These are phyloP conservation scores for Gnomoniopsis smithogilvyi DNA, from an alignment of 2,329 filamentous ascomycete species.

Conservation along the genomic window DNA sequence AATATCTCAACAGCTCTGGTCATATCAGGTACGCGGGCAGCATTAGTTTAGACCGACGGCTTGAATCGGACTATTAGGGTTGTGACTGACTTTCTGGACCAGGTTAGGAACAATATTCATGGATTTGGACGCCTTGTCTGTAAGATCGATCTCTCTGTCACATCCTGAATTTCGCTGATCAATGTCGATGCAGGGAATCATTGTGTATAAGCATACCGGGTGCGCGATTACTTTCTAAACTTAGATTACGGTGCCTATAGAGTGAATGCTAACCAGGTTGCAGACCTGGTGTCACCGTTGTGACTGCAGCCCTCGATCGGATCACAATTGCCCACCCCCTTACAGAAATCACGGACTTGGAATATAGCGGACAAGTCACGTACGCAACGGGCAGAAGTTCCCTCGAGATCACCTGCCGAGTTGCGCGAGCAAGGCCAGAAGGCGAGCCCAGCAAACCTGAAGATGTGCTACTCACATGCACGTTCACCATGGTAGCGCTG, in stretches of 20 bases:
- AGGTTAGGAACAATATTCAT: conserved; percentile 72
- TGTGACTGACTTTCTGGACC: background rate
- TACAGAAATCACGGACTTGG: conserved; percentile 74
- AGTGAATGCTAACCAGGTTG: background rate
- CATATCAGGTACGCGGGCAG: conserved; percentile 62
- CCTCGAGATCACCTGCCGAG: conserved; percentile 71
- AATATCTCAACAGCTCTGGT: conserved; percentile 72
- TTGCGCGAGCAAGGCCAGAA: conserved; percentile 61
- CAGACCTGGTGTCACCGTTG: conserved; percentile 44
- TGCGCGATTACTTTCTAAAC: no score
- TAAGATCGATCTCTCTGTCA: background rate
- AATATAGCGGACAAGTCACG: conserved; percentile 60
- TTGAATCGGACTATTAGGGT: background rate
- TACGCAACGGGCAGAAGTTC: conserved; percentile 72
- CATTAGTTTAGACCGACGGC: background rate
- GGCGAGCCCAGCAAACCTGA: conserved; percentile 49
- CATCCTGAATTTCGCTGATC: background rate
- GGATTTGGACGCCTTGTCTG: conserved; percentile 73
- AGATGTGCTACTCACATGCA: conserved; percentile 43
- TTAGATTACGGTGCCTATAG: no score
- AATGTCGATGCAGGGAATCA: conserved; percentile 49
- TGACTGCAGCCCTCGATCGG: conserved; percentile 47
- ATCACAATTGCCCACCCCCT: conserved; percentile 64
- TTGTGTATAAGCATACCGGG: conserved; percentile 68
- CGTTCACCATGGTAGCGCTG: conserved; percentile 75